Percentiles rank a stretch among this genome's conserved stretches.
phyloP scores from a whole-genome alignment of 2,329 filamentous ascomycete genomes.

The Phaeosphaeria sp. region DNA sequence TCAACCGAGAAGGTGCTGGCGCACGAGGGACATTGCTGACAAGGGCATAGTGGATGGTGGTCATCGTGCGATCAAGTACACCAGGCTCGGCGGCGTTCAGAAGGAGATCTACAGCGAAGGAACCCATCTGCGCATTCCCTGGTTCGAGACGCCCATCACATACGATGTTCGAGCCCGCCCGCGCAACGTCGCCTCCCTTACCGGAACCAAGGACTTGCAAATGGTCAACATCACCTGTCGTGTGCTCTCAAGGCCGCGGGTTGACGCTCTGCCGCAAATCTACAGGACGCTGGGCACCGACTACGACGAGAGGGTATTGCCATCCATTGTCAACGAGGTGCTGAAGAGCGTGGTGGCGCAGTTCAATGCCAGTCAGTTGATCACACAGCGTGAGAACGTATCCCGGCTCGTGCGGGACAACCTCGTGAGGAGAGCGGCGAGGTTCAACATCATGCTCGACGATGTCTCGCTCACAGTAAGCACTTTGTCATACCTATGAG shows the following conservation, averaged over 20 bases:
- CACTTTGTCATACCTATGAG: not conserved
- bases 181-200: slow-evolving; percentile 93
- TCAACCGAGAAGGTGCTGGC: not conserved
- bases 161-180: slow-evolving; percentile 99
- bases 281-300: slow-evolving; percentile 94
- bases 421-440: slow-evolving; percentile 84
- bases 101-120: slow-evolving; percentile 97
- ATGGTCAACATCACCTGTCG: slow-evolving; percentile 99
- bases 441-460: slow-evolving; percentile 97
- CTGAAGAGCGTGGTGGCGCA: slow-evolving; percentile 98
- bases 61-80: slow-evolving; percentile 99
- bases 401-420: slow-evolving; percentile 91
- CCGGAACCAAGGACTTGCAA: slow-evolving; percentile 98
- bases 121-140: slow-evolving; percentile 94
- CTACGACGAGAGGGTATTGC: slow-evolving; percentile 97
- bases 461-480: slow-evolving; percentile 95
- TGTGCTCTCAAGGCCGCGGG: slow-evolving; percentile 89
- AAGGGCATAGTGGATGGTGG: slow-evolving; percentile 81
- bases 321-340: slow-evolving; percentile 99
- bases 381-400: slow-evolving; percentile 98
- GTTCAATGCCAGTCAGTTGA: slow-evolving; percentile 98
- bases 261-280: slow-evolving; percentile 92
- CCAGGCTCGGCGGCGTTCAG: slow-evolving; percentile 86
- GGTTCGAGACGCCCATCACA: slow-evolving; percentile 95
- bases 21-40: slow-evolving; percentile 24